Evolutionary conservation across 1,139 yeast genomes (phyloP).

Genomic region (Meyerozyma sp.): DNA sequence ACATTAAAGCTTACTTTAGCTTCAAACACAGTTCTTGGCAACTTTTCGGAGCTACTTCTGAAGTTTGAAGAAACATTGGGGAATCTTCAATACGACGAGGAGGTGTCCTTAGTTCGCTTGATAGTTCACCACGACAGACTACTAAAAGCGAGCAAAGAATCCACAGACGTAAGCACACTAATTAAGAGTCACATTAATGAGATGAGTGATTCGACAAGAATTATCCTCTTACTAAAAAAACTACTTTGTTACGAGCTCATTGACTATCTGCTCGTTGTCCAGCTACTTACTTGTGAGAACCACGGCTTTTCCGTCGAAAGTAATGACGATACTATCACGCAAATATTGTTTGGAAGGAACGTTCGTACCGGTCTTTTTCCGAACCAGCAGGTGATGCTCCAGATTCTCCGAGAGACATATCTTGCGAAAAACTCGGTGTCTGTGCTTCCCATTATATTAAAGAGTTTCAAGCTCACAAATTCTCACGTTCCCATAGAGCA

Average conservation of each 20-base stretch:
- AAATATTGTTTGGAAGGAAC: not conserved
- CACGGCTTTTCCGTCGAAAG: not conserved
- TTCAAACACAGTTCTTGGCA: conserved; percentile 1
- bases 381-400: not conserved
- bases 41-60: not conserved
- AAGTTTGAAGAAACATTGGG: not conserved
- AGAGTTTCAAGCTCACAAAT: not conserved
- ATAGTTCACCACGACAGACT: not conserved
- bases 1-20: not conserved
- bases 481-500: not conserved
- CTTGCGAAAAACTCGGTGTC: not conserved
- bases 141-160: not conserved
- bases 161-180: not conserved
- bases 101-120: not conserved
- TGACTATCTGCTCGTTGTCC: conserved; percentile 2
- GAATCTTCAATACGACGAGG: not conserved
- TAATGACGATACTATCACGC: not conserved
- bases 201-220: not conserved
- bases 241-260: conserved; percentile 6
- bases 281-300: not conserved
- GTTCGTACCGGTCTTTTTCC: not conserved
- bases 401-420: not conserved
- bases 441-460: not conserved
- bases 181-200: not conserved
- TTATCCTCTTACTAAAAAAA: conserved; percentile 1